A percentile compares a stretch with the other conserved stretches of the same genome.
These are phyloP conservation scores for Croton laevigatus DNA, from an alignment of 441 rosid genomes.

Conservation along the genomic window DNA sequence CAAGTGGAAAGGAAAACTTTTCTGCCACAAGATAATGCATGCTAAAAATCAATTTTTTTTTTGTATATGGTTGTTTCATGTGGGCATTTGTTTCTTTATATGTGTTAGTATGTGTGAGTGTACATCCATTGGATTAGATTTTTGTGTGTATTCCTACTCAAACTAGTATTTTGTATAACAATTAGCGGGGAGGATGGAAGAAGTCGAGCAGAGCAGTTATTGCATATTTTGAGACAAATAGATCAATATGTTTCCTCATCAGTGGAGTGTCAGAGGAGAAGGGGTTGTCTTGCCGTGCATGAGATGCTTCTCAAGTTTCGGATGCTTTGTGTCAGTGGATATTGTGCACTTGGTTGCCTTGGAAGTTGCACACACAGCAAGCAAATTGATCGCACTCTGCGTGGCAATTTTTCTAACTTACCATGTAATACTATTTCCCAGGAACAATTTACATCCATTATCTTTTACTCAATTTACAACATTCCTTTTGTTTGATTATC, in stretches of 20 bases:
- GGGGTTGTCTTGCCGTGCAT: slow-evolving; percentile 94
- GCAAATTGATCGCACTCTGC: slow-evolving; percentile 72
- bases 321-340: slow-evolving; percentile 79
- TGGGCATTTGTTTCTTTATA: neutral
- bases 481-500: slow-evolving; percentile 34
- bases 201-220: slow-evolving; percentile 97
- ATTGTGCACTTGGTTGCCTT: slow-evolving; percentile 92
- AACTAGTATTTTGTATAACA: slow-evolving; percentile 28
- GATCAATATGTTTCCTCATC: slow-evolving; percentile 86
- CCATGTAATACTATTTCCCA: slow-evolving; percentile 59
- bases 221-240: slow-evolving; percentile 89
- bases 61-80: neutral
- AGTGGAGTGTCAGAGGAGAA: slow-evolving; percentile 85
- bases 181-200: slow-evolving; percentile 99
- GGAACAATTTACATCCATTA: slow-evolving; percentile 9
- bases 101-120: slow-evolving; percentile 1
- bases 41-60: slow-evolving; percentile 5
- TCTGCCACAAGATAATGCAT: neutral
- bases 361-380: slow-evolving; percentile 90
- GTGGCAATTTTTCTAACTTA: slow-evolving; percentile 70
- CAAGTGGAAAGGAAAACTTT: neutral
- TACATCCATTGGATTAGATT: slow-evolving; percentile 10
- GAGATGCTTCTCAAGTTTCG: slow-evolving; percentile 94
- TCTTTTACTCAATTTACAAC: slow-evolving; percentile 20
- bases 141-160: slow-evolving; percentile 27